Evolutionary conservation across 140 eudicot species (phyloP).

Genomic region (Senecio squalidus): DNA sequence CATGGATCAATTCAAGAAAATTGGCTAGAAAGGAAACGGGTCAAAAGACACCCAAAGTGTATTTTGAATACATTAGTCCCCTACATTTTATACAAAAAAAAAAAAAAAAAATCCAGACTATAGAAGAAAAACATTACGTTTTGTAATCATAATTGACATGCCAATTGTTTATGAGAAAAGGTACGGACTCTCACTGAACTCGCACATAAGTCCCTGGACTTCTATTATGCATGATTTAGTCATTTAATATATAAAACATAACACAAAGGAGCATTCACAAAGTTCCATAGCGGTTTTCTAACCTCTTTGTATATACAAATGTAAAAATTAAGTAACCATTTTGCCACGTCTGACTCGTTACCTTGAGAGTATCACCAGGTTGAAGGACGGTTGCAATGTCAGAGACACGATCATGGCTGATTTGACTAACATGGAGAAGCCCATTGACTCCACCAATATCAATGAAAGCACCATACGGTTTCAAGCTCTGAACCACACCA

Average conservation of each 20-base stretch:
- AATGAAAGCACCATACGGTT: constrained; percentile 44
- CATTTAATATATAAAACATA: no score
- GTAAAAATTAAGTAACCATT: no score
- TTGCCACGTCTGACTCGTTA: constrained; percentile 6
- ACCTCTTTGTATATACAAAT: no score
- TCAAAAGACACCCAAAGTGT: neutral
- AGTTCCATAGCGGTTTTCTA: no score
- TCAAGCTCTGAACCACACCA: constrained; percentile 85
- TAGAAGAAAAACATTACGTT: neutral
- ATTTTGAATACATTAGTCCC: neutral
- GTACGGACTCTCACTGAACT: no score
- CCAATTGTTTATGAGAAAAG: no score
- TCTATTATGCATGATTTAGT: no score
- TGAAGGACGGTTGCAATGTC: constrained; percentile 88
- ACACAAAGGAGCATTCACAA: no score
- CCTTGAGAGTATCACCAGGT: constrained; percentile 96
- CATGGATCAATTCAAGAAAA: neutral
- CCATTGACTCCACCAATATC: constrained; percentile 77
- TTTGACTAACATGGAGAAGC: constrained; percentile 94
- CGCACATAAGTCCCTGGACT: no score
- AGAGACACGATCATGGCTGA: constrained; percentile 92
- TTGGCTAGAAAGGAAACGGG: neutral
- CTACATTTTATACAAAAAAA: neutral
- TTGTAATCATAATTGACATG: no score
- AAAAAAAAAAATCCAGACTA: neutral